phyloP scores from a whole-genome alignment of 2,329 filamentous ascomycete species.

The Pestalotiopsis sp. region DNA sequence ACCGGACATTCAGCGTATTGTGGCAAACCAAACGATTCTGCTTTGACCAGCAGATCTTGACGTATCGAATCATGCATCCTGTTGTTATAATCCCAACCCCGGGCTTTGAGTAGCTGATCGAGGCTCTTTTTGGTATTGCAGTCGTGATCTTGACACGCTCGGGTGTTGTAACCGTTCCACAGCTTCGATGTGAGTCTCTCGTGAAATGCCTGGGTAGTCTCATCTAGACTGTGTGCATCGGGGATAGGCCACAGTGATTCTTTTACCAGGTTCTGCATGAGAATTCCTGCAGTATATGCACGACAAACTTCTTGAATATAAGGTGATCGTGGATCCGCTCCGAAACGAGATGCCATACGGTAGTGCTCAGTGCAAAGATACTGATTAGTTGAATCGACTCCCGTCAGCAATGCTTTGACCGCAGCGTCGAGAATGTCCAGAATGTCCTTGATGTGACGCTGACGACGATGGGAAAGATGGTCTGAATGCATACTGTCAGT shows the following conservation, averaged over 20 bases:
- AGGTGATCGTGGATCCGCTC: too few relatives aligned
- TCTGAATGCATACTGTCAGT: neutral
- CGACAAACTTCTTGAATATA: neutral
- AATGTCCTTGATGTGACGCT: neutral
- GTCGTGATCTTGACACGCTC: too few relatives aligned
- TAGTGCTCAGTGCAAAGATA: neutral
- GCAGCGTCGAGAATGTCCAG: neutral
- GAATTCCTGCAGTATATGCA: neutral
- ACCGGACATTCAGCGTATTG: too few relatives aligned
- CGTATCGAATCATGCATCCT: too few relatives aligned
- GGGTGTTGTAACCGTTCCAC: neutral
- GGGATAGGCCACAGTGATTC: neutral
- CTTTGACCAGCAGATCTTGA: too few relatives aligned
- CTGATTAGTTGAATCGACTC: neutral
- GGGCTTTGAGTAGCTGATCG: too few relatives aligned
- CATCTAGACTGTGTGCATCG: neutral
- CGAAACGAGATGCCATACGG: too few relatives aligned
- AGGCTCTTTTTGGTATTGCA: too few relatives aligned
- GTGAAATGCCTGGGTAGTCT: neutral
- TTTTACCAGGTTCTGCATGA: neutral
- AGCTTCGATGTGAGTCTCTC: neutral
- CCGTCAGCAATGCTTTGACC: neutral
- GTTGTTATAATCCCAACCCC: too few relatives aligned
- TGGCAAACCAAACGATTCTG: too few relatives aligned
- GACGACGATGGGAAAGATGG: neutral